These are phyloP conservation scores for Syzygium jambos DNA, from an alignment of 345 rosid genomes.

Conservation along the genomic window DNA sequence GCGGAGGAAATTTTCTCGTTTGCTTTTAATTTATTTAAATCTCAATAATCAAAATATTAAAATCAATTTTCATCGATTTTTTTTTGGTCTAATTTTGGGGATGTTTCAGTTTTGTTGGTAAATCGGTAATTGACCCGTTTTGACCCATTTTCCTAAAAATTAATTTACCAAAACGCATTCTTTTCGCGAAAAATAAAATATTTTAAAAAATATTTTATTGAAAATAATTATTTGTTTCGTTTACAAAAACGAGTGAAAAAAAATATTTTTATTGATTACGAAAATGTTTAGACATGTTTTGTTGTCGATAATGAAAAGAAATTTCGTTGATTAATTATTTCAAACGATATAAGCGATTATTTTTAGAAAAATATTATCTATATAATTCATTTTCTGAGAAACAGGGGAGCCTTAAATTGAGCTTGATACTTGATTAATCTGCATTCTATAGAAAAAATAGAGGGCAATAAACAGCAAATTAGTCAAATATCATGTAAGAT, in stretches of 20 bases:
- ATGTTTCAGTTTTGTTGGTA: background rate
- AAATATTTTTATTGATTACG: background rate
- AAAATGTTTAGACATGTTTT: background rate
- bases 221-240: background rate
- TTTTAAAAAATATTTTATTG: background rate
- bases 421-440: background rate
- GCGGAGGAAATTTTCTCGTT: background rate
- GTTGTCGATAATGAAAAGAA: fast-evolving
- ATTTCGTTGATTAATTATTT: background rate
- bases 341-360: fast-evolving
- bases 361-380: no score
- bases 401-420: fast-evolving
- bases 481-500: no score
- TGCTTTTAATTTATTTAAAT: background rate
- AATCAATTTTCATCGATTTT: background rate
- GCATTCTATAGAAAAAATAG: background rate
- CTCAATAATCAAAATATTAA: background rate
- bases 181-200: background rate
- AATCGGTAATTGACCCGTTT: background rate
- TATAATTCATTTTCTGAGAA: no score
- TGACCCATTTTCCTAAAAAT: background rate
- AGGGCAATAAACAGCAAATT: background rate
- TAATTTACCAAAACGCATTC: no score
- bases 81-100: background rate
- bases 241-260: background rate